Base-by-base conservation (phyloP, 2,329 filamentous ascomycete genomes). In the Xylaria sp. region DNA sequence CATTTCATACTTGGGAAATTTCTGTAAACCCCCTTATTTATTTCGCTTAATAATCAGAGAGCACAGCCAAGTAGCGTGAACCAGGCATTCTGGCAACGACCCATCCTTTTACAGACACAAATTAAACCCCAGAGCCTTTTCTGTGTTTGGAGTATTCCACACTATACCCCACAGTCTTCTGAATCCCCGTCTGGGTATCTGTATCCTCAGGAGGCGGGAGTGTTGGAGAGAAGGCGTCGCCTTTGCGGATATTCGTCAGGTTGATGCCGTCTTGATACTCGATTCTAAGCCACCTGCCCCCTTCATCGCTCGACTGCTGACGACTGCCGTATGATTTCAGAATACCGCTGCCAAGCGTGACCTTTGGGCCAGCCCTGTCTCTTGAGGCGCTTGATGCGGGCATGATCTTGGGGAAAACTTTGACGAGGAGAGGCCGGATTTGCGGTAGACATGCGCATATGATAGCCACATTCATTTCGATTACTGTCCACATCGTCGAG, bases 381-480 rank as follows among this genome's bases (percentile, higher is more conserved):
- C 65, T 69, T 12, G 72, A 71, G 18, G 58, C 41, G 50, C 67
- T 72, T 25, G 71, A 74, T 9, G 68, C 51, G 8, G 76, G 73
- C 72, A 77, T 76, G 61, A 78, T 65, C 28, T 60, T 74, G 0
- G 77, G 78, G 69, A 78, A 77, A 39, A 78, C 51, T 54, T 71
- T 76, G 44, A 76, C 66, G 18, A 80, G 68, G 1, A 80, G 66
- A 0, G 76, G 75, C 0, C 77, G 75, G 13, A 81, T 75, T 60
- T 78, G 77, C 0, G 79, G 79, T 9, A 81, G 75, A 56, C 79
- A 81, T 12, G 80, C 79, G 60, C 79, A 81, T 18, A 80, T 71
- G 32, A 81, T 78, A 7, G 79, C 79, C 8, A 80, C 75, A 67
- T 79, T 80, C 78, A 80, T 80, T 71, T 81, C 80, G 44, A 80